Conservation (phyloP, 2,329 filamentous ascomycete genomes). For the Rhynchosporium graminicola region DNA sequence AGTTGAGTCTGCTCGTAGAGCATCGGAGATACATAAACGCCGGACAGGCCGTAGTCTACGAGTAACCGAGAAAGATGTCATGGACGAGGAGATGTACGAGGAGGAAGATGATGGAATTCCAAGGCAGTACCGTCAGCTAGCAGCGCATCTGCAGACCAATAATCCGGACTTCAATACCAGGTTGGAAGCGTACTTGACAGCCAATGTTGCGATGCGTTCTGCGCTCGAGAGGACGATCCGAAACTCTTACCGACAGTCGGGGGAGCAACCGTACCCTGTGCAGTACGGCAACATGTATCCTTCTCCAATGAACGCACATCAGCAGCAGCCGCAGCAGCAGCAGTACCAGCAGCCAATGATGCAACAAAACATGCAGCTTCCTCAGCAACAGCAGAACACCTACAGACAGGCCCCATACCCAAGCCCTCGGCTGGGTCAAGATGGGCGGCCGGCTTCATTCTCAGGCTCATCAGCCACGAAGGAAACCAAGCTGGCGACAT, state of each 20-base stretch:
- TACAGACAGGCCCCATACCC: slow-evolving; percentile 48
- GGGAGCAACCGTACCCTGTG: slow-evolving; percentile 41
- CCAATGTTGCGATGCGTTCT: slow-evolving; percentile 57
- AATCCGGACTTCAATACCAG: slow-evolving; percentile 32
- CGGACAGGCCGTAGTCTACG: slow-evolving; percentile 80
- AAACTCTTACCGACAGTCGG: slow-evolving; percentile 40
- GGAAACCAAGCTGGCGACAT: slow-evolving; percentile 33
- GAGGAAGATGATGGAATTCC: slow-evolving; percentile 85
- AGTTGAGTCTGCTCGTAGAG: slow-evolving; percentile 81
- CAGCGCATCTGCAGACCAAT: slow-evolving; percentile 52
- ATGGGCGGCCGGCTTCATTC: slow-evolving; percentile 48
- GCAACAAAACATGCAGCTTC: slow-evolving; percentile 24
- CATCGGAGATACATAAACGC: slow-evolving; percentile 88
- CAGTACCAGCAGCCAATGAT: slow-evolving; percentile 6
- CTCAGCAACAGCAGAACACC: slow-evolving; percentile 19
- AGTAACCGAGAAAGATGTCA: slow-evolving; percentile 82
- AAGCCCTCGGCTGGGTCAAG: slow-evolving; percentile 38
- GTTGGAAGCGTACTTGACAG: slow-evolving; percentile 52
- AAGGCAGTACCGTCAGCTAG: slow-evolving; percentile 63
- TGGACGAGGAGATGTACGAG: slow-evolving; percentile 94
- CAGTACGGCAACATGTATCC: slow-evolving; percentile 36
- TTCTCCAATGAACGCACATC: slow-evolving; percentile 35
- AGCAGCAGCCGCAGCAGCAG: slow-evolving; percentile 30
- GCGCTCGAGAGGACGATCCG: slow-evolving; percentile 48
- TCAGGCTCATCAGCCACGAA: slow-evolving; percentile 39